phyloP scores from a whole-genome alignment of 2,329 filamentous ascomycete species.

The Aspergillus amoenus region DNA sequence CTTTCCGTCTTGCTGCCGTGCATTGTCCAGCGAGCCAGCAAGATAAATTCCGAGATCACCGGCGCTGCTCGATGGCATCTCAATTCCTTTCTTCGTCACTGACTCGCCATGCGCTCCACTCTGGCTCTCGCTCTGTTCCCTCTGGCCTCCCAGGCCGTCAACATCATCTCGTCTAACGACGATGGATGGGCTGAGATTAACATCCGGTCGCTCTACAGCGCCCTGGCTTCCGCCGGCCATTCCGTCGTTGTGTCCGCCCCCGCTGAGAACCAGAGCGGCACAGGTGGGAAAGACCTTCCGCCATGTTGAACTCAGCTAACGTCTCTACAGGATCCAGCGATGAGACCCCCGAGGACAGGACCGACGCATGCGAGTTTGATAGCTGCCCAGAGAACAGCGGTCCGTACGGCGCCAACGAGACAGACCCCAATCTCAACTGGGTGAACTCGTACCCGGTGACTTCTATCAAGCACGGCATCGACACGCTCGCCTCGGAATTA shows the following conservation, averaged over 20 bases:
- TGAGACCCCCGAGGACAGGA: slow-evolving; percentile 49
- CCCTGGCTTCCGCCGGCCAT: slow-evolving; percentile 57
- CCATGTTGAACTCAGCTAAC: not conserved
- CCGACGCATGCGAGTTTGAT: slow-evolving; percentile 57
- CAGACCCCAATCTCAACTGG: slow-evolving; percentile 63
- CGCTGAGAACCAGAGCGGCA: slow-evolving; percentile 65
- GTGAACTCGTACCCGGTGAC: slow-evolving; percentile 71
- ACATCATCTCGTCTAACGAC: slow-evolving; percentile 67
- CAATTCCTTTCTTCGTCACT: not conserved
- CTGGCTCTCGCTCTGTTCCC: slow-evolving; percentile 22
- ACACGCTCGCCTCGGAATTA: slow-evolving; percentile 53
- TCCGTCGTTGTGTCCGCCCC: slow-evolving; percentile 65
- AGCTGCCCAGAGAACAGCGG: slow-evolving; percentile 60
- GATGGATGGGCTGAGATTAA: slow-evolving; percentile 74
- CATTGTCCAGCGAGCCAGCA: not conserved
- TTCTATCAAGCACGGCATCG: slow-evolving; percentile 62
- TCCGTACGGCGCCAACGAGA: slow-evolving; percentile 57
- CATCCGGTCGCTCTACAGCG: slow-evolving; percentile 59
- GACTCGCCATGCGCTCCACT: slow-evolving; percentile 23
- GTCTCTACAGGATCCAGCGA: slow-evolving; percentile 52
- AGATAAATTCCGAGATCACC: slow-evolving; percentile 7
- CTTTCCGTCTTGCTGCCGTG: not conserved
- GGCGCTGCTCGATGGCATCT: not conserved
- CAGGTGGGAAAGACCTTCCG: slow-evolving; percentile 41
- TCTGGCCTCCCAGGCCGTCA: slow-evolving; percentile 35